Percentiles rank a stretch among this genome's conserved stretches.
phyloP scores from a whole-genome alignment of 768 basidiomycete species.

The Russula olivacea region DNA sequence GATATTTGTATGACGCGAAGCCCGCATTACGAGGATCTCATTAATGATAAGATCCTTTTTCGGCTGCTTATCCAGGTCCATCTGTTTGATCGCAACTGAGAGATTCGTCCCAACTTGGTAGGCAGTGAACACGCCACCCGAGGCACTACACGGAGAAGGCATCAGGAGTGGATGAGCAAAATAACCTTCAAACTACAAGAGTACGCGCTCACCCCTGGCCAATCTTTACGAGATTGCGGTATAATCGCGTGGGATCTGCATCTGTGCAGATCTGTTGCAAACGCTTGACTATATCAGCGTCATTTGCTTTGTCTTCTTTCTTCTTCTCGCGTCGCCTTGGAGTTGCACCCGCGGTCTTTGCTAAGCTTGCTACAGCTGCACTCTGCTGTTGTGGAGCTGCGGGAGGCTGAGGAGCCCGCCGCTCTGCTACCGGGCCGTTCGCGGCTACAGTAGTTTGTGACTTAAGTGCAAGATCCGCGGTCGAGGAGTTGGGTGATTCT shows the following conservation, averaged over 20 bases:
- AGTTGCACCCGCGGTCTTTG: constrained; percentile 70
- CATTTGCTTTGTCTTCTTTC: constrained; percentile 59
- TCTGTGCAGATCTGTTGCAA: constrained; percentile 94
- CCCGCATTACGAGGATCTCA: constrained; percentile 98
- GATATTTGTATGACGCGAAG: constrained; percentile 95
- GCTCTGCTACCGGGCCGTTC: constrained; percentile 14
- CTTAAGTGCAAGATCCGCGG: constrained; percentile 18
- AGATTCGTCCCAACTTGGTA: constrained; percentile 94
- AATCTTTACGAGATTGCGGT: constrained; percentile 91
- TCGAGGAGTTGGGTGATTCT: constrained; percentile 19
- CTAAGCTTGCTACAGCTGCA: constrained; percentile 57
- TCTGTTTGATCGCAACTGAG: constrained; percentile 98
- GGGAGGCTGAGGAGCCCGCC: constrained; percentile 34
- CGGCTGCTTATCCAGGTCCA: constrained; percentile 99
- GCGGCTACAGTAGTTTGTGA: background rate
- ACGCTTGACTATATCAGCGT: constrained; percentile 86
- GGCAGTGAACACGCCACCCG: constrained; percentile 96
- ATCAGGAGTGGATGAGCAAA: background rate
- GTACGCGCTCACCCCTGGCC: constrained; percentile 77
- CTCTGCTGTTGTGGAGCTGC: constrained; percentile 47
- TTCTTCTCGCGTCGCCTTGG: constrained; percentile 49
- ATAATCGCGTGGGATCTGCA: constrained; percentile 91
- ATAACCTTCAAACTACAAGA: constrained; percentile 1
- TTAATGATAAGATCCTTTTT: constrained; percentile 99
- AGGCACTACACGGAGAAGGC: constrained; percentile 53